A percentile compares a stretch with the other conserved stretches of the same genome.
Evolutionary conservation across 1,139 yeast genomes (phyloP).

Genomic region (Sugiyamaella castrensis): DNA sequence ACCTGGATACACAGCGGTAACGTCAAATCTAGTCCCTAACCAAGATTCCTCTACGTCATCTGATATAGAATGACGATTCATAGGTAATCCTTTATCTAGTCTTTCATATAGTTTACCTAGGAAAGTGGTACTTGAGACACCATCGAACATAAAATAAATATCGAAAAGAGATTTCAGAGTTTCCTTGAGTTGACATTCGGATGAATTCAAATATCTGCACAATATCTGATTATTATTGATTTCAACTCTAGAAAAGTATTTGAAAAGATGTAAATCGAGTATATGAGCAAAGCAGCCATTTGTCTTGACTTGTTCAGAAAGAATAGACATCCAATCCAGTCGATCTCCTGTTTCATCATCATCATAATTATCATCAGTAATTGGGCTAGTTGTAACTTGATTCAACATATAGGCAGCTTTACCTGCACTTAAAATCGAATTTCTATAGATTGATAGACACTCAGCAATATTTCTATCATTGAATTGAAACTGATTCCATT

Average conservation of each 20-base stretch:
- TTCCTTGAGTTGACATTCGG: not conserved
- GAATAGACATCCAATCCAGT: no score
- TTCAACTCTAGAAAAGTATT: constrained; percentile 2
- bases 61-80: constrained; percentile 16
- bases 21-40: not conserved
- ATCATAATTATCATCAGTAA: not conserved
- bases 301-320: not conserved
- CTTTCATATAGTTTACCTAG: constrained; percentile 8
- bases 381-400: not conserved
- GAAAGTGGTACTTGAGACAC: constrained; percentile 8
- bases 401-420: constrained; percentile 9
- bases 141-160: constrained; percentile 20
- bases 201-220: not conserved
- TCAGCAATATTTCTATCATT: not conserved
- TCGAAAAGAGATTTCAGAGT: constrained; percentile 13
- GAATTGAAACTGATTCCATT: not conserved
- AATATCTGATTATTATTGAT: constrained; percentile 2
- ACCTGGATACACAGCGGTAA: not conserved
- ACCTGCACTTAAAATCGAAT: constrained; percentile 7
- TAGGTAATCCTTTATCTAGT: constrained; percentile 1
- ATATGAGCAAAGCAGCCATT: constrained; percentile 3
- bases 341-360: no score
- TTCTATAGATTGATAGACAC: not conserved
- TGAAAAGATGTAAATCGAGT: constrained; percentile 2
- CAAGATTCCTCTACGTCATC: constrained; percentile 13